Evolutionary conservation across 106 monocot genomes (phyloP).

Genomic region (Acanthochlamys bracteata): DNA sequence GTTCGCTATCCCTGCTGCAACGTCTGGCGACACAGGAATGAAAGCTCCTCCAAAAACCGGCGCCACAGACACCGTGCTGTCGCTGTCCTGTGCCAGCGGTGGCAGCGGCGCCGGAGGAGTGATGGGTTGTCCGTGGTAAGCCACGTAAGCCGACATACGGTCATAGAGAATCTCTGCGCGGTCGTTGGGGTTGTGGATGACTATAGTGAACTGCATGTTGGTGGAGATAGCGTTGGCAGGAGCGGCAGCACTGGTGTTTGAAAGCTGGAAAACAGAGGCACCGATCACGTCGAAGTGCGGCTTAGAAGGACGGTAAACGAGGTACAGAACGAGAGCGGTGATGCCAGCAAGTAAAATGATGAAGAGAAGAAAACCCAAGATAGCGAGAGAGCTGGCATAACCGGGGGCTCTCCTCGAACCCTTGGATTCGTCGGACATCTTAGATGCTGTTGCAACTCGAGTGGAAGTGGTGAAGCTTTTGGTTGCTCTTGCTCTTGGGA

Average conservation of each 20-base stretch:
- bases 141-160: conserved; percentile 29
- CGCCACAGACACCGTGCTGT: conserved; percentile 37
- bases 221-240: conserved; percentile 36
- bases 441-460: background rate
- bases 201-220: conserved; percentile 58
- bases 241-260: conserved; percentile 25
- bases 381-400: background rate
- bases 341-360: conserved; percentile 16
- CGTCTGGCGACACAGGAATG: conserved; percentile 37
- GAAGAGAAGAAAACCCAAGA: conserved; percentile 1
- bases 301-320: conserved; percentile 52
- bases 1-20: conserved; percentile 26
- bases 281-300: conserved; percentile 48
- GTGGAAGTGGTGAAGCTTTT: too few species aligned
- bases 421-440: background rate
- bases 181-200: conserved; percentile 54
- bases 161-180: conserved; percentile 41
- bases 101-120: conserved; percentile 41
- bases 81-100: conserved; percentile 35
- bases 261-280: conserved; percentile 49
- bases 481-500: too few species aligned
- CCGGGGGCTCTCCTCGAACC: background rate
- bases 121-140: conserved; percentile 51
- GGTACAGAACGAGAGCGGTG: conserved; percentile 35
- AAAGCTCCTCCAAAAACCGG: conserved; percentile 37